phyloP scores from a whole-genome alignment of 441 rosid species.

The California macrophylla region DNA sequence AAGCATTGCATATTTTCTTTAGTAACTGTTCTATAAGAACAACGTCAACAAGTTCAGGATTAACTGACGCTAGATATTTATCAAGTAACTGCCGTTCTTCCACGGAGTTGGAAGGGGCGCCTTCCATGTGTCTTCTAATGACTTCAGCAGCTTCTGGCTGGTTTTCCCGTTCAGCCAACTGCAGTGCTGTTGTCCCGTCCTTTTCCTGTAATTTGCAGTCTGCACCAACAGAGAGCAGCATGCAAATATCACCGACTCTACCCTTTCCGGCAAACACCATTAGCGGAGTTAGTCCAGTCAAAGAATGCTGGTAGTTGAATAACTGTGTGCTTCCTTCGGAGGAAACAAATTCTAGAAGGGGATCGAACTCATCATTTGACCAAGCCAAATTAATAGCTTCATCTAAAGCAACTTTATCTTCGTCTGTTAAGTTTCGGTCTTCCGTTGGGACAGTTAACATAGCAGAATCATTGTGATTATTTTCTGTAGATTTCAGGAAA shows the following conservation, averaged over 20 bases:
- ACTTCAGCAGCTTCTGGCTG: constrained; percentile 60
- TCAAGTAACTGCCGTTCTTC: constrained; percentile 50
- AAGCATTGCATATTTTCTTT: constrained; percentile 61
- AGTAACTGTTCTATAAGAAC: constrained; percentile 64
- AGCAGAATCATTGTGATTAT: constrained; percentile 47
- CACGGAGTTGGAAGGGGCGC: constrained; percentile 22
- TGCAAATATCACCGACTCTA: constrained; percentile 67
- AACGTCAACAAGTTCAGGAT: constrained; percentile 64
- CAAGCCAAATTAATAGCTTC: constrained; percentile 82
- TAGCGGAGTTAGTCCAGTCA: constrained; percentile 60
- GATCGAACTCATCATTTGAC: constrained; percentile 72
- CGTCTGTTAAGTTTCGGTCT: constrained; percentile 46
- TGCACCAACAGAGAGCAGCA: constrained; percentile 73
- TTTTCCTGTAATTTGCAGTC: constrained; percentile 51
- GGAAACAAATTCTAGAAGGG: constrained; percentile 66
- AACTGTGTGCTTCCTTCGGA: constrained; percentile 43
- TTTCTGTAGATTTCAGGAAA: constrained; percentile 45
- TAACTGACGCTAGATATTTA: constrained; percentile 48
- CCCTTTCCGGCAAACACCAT: constrained; percentile 93
- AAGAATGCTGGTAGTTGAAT: constrained; percentile 66
- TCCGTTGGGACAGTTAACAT: constrained; percentile 26
- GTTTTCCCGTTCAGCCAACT: constrained; percentile 57
- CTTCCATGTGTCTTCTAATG: constrained; percentile 39
- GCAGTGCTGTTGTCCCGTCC: constrained; percentile 58
- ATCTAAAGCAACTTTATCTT: constrained; percentile 60